Evolutionary conservation across 1,284 basidiomycete genomes (phyloP).

Genomic region (Pyrrhoderma lamaoense): DNA sequence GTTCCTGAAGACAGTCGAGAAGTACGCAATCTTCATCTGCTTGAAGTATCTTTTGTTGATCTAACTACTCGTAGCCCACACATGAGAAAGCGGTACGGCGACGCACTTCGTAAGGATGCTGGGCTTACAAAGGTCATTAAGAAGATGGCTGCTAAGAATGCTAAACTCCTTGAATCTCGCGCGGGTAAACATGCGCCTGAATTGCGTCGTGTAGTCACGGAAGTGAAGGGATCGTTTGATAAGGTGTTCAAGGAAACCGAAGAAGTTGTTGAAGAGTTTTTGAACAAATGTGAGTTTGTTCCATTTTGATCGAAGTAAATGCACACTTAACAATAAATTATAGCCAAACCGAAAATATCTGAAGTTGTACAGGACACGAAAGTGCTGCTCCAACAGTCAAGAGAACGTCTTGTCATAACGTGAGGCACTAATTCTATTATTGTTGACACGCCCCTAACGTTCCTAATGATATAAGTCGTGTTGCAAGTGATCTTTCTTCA

Average conservation of each 20-base stretch:
- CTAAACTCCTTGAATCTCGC: slow-evolving; percentile 57
- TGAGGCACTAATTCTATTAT: too few relatives aligned
- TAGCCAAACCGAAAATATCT: slow-evolving; percentile 56
- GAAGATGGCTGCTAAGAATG: slow-evolving; percentile 79
- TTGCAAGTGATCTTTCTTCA: slow-evolving; percentile 72
- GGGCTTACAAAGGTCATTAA: slow-evolving; percentile 97
- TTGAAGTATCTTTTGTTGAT: too few relatives aligned
- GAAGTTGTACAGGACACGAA: slow-evolving; percentile 91
- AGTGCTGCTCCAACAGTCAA: slow-evolving; percentile 82
- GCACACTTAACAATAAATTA: slow-evolving; percentile 32
- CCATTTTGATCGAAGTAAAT: not conserved
- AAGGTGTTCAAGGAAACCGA: slow-evolving; percentile 92
- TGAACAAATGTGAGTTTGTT: slow-evolving; percentile 68
- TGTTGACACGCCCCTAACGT: slow-evolving; percentile 7
- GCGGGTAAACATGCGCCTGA: slow-evolving; percentile 68
- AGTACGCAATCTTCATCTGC: slow-evolving; percentile 52
- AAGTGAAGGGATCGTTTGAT: slow-evolving; percentile 89
- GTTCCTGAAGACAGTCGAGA: slow-evolving; percentile 85
- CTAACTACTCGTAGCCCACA: slow-evolving; percentile 62
- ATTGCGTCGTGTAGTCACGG: slow-evolving; percentile 73
- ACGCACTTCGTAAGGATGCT: slow-evolving; percentile 87
- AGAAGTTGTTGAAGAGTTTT: slow-evolving; percentile 86
- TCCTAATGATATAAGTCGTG: slow-evolving; percentile 46
- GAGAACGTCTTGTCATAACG: slow-evolving; percentile 86
- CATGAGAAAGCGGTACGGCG: slow-evolving; percentile 93